A percentile compares a stretch with the other conserved stretches of the same genome.
Evolutionary conservation across 2,329 filamentous ascomycete species (phyloP).

Genomic region (Myriosclerotinia curreyana): DNA sequence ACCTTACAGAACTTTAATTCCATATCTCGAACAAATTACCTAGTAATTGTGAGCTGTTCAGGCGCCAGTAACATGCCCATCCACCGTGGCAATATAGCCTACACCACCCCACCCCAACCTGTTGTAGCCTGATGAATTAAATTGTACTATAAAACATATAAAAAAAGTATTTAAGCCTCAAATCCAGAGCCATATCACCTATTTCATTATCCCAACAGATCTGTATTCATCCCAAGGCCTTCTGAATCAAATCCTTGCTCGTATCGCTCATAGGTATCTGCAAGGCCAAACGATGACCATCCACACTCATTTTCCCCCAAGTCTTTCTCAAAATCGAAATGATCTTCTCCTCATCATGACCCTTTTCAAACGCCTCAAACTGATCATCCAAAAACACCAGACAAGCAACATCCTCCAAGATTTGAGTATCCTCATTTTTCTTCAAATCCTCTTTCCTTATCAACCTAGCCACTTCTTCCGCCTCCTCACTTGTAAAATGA

Average conservation of each 20-base stretch:
- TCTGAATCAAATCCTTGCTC: slow-evolving; percentile 59
- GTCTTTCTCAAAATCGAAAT: slow-evolving; percentile 68
- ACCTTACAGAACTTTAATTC: neutral
- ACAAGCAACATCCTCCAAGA: slow-evolving; percentile 81
- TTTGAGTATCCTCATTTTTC: slow-evolving; percentile 64
- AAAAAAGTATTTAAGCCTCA: neutral
- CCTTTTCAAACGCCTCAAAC: slow-evolving; percentile 74
- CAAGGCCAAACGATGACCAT: slow-evolving; percentile 62
- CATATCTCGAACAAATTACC: neutral
- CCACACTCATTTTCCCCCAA: slow-evolving; percentile 70
- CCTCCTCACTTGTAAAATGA: slow-evolving; percentile 47
- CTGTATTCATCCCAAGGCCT: slow-evolving; percentile 51
- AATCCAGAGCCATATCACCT: neutral
- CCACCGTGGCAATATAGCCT: neutral
- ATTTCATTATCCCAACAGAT: slow-evolving; percentile 16
- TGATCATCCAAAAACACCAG: slow-evolving; percentile 86
- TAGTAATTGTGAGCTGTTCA: neutral
- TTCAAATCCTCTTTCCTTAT: slow-evolving; percentile 75
- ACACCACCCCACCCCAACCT: neutral
- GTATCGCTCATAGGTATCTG: slow-evolving; percentile 62
- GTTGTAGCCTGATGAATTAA: neutral
- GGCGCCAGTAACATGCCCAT: neutral
- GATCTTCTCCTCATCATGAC: slow-evolving; percentile 76
- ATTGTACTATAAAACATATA: neutral
- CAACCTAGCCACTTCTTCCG: slow-evolving; percentile 63